Conservation (phyloP, 148 eudicot genomes). For the Silene uniflora region DNA sequence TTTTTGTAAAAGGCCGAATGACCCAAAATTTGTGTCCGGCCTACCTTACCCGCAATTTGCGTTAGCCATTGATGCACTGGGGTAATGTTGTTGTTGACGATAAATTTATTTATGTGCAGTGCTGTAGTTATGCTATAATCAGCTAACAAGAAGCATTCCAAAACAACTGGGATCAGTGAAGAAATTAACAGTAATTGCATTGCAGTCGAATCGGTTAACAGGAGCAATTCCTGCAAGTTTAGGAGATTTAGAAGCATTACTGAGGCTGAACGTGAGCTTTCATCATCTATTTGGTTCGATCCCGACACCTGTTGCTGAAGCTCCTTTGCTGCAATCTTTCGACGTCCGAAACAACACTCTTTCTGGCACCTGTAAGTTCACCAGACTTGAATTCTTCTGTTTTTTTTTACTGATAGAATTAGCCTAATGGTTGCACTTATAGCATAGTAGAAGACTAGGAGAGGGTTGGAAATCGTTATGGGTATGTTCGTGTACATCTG, state of each 20-base stretch:
- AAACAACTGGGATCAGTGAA: conserved; percentile 68
- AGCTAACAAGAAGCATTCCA: conserved; percentile 84
- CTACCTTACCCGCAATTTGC: too few relatives aligned
- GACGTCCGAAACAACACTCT: conserved; percentile 82
- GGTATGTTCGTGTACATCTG: too few relatives aligned
- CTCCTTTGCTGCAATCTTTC: conserved; percentile 64
- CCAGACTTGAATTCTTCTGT: not conserved
- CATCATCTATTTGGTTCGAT: conserved; percentile 87
- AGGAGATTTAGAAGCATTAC: conserved; percentile 53
- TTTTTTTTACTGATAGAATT: too few relatives aligned
- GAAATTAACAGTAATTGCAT: conserved; percentile 75
- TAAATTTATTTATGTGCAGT: conserved; percentile 40
- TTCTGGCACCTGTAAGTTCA: conserved; percentile 69
- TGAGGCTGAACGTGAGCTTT: conserved; percentile 74
- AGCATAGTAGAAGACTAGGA: too few relatives aligned
- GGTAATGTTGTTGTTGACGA: not conserved
- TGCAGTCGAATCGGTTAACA: conserved; percentile 71
- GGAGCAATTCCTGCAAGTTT: conserved; percentile 98
- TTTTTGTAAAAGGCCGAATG: too few relatives aligned
- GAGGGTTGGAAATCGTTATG: too few relatives aligned
- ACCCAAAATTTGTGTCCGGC: too few relatives aligned
- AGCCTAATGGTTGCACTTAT: too few relatives aligned
- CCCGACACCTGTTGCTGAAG: conserved; percentile 72
- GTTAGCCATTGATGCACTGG: too few relatives aligned
- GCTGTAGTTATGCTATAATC: conserved; percentile 89